Conservation (phyloP, 176 grass and related monocot genomes). For the Saccharum spontaneum region DNA sequence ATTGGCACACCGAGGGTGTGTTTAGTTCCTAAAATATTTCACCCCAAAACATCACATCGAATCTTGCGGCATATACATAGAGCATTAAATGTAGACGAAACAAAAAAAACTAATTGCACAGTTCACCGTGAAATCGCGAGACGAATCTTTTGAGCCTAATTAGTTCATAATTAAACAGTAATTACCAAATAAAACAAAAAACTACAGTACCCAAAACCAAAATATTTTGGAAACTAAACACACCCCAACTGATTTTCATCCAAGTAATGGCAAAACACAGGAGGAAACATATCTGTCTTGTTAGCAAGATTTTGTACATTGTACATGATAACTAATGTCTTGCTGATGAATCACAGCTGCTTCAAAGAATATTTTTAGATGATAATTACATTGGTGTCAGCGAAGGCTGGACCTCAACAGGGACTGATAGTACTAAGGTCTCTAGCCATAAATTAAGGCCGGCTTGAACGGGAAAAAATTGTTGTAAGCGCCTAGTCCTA, state of each 20-base stretch:
- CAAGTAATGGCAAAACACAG: not conserved
- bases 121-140: no score
- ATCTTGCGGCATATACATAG: no score
- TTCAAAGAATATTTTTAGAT: conserved; percentile 46
- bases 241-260: not conserved
- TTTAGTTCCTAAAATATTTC: no score
- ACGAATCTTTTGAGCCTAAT: no score
- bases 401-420: conserved; percentile 38
- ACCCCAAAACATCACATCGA: no score
- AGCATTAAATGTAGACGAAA: no score
- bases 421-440: conserved; percentile 21
- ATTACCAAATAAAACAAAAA: no score
- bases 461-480: not conserved
- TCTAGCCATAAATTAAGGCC: conserved; percentile 22
- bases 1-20: not conserved
- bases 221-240: no score
- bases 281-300: conserved; percentile 21
- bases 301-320: conserved; percentile 45
- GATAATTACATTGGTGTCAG: conserved; percentile 48
- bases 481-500: conserved; percentile 30
- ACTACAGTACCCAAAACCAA: no score
- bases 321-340: conserved; percentile 34
- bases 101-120: no score
- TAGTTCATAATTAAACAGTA: no score
- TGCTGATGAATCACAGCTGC: conserved; percentile 42